Percentiles rank a stretch among this genome's conserved stretches.
Conservation (phyloP, 2,329 filamentous ascomycete species). For the Chrysosphaeria jannelii region DNA sequence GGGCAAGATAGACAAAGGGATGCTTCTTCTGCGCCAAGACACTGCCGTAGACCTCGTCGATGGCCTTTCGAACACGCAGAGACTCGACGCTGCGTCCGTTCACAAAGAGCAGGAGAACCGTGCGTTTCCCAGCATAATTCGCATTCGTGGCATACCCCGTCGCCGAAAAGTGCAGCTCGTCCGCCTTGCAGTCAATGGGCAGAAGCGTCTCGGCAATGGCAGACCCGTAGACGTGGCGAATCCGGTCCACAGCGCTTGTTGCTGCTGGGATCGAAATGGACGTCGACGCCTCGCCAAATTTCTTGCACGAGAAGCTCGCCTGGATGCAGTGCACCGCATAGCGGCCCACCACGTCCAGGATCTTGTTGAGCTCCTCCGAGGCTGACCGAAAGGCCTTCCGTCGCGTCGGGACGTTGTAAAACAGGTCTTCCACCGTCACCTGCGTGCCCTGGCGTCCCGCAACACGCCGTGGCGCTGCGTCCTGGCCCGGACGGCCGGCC, state of each 20-base stretch:
- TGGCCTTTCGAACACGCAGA: constrained; percentile 52
- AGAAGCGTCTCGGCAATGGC: constrained; percentile 70
- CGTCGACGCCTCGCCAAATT: constrained; percentile 62
- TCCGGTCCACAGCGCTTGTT: constrained; percentile 48
- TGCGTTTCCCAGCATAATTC: constrained; percentile 82
- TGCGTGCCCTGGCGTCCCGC: constrained; percentile 77
- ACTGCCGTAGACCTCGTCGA: constrained; percentile 66
- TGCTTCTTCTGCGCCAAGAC: constrained; percentile 86
- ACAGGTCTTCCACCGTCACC: constrained; percentile 86
- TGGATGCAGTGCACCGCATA: constrained; percentile 77
- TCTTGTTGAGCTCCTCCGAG: constrained; percentile 92
- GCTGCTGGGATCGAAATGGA: constrained; percentile 51
- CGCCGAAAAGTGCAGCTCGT: constrained; percentile 58
- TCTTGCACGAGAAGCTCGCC: constrained; percentile 93
- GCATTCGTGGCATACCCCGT: constrained; percentile 67
- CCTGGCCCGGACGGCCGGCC: constrained; percentile 66
- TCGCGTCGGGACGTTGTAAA: constrained; percentile 82
- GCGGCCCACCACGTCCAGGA: constrained; percentile 74
- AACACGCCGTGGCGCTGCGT: constrained; percentile 55
- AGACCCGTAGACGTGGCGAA: constrained; percentile 68
- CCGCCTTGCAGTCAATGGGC: constrained; percentile 38
- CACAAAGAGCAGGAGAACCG: constrained; percentile 70
- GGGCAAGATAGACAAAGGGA: constrained; percentile 72
- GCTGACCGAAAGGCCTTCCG: constrained; percentile 69
- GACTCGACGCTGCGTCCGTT: constrained; percentile 90